Evolutionary conservation across 352 stramenopile genomes (phyloP).

Genomic region (Thraustochytrium striatum): DNA sequence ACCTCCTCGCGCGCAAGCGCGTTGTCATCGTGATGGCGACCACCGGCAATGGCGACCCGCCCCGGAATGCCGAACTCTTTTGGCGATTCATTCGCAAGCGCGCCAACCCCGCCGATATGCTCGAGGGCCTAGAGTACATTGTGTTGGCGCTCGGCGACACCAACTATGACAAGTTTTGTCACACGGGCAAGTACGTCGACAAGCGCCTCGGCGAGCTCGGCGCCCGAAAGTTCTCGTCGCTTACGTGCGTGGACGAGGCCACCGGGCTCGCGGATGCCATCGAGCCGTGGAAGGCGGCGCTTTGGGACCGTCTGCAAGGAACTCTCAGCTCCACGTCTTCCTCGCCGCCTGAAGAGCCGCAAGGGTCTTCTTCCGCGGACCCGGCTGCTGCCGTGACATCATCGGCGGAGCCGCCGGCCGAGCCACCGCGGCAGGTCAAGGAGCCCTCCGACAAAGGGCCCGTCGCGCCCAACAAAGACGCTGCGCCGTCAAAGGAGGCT

Average conservation of each 20-base stretch:
- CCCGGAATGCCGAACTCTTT: slow-evolving; percentile 85
- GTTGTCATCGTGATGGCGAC: slow-evolving; percentile 84
- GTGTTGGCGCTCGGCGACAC: slow-evolving; percentile 89
- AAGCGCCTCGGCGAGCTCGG: slow-evolving; percentile 78
- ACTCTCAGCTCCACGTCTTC: too few species aligned
- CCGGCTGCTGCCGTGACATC: too few species aligned
- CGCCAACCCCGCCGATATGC: slow-evolving; percentile 67
- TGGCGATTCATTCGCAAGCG: slow-evolving; percentile 83
- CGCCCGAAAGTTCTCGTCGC: slow-evolving; percentile 66
- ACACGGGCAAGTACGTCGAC: slow-evolving; percentile 80
- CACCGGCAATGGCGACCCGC: slow-evolving; percentile 89
- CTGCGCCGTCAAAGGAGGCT: too few species aligned
- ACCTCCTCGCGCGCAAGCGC: slow-evolving; percentile 19
- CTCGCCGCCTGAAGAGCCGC: too few species aligned
- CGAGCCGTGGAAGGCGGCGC: slow-evolving; percentile 75
- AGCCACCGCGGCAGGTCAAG: too few species aligned
- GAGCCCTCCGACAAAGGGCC: too few species aligned
- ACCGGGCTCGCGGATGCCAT: slow-evolving; percentile 88
- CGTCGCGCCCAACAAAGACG: too few species aligned
- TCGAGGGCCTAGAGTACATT: slow-evolving; percentile 70
- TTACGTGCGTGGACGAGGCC: slow-evolving; percentile 82
- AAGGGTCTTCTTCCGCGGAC: too few species aligned
- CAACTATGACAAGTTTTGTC: slow-evolving; percentile 95
- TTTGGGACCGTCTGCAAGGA: too few species aligned
- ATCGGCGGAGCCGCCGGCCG: too few species aligned